Conservation (phyloP, 768 basidiomycete species). For the Rhizopogon rudus region DNA sequence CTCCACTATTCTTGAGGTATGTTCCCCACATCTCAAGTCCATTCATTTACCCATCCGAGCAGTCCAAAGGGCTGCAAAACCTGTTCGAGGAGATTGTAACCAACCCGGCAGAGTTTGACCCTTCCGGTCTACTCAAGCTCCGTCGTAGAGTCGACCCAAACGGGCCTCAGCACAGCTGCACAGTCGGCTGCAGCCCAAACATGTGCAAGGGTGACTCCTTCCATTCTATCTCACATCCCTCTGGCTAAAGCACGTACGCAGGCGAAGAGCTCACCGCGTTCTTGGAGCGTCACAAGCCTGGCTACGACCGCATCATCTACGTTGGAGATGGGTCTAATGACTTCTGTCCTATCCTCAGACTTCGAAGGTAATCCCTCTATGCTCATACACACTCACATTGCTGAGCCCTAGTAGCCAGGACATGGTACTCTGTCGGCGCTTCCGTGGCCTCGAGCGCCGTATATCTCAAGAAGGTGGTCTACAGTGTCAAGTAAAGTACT, state of each 20-base stretch:
- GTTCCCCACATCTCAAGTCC: not conserved
- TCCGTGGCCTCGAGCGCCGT: conserved; percentile 73
- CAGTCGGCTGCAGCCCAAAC: conserved; percentile 87
- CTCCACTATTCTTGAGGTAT: conserved; percentile 78
- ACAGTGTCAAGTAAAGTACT: conserved; percentile 70
- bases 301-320: conserved; percentile 79
- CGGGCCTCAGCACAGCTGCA: conserved; percentile 78
- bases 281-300: conserved; percentile 51
- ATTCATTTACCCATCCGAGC: not conserved
- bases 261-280: conserved; percentile 93
- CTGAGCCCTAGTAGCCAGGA: conserved; percentile 59
- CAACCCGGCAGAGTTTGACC: conserved; percentile 85
- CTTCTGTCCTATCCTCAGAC: conserved; percentile 85
- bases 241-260: conserved; percentile 21
- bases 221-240: not conserved
- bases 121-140: conserved; percentile 66
- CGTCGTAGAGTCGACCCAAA: conserved; percentile 69
- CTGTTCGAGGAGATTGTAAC: conserved; percentile 86
- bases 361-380: conserved; percentile 53
- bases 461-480: conserved; percentile 79
- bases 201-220: conserved; percentile 86
- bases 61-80: conserved; percentile 70
- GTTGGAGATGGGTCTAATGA: conserved; percentile 95
- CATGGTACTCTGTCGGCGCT: conserved; percentile 70
- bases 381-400: not conserved